Evolutionary conservation across 2,329 filamentous ascomycete genomes (phyloP).

Genomic region (Phoma sp.): DNA sequence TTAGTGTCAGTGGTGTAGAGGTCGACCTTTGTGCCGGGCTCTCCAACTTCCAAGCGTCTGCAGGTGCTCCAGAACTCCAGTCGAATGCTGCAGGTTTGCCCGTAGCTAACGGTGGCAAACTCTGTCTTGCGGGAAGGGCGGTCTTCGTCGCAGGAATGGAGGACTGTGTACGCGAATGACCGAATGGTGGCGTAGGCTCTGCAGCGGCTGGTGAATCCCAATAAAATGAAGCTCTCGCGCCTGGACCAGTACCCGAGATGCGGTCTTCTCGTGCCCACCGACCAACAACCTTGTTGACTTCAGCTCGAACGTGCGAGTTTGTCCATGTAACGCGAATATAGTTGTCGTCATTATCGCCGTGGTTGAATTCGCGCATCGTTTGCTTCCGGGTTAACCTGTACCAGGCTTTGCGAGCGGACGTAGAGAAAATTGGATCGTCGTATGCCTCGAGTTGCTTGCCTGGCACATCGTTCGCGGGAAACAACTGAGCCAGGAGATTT

Average conservation of each 20-base stretch:
- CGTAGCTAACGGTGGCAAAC: slow-evolving; percentile 29
- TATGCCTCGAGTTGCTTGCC: slow-evolving; percentile 26
- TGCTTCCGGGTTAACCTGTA: slow-evolving; percentile 49
- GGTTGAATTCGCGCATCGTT: slow-evolving; percentile 50
- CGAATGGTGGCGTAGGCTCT: slow-evolving; percentile 20
- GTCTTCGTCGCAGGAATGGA: slow-evolving; percentile 26
- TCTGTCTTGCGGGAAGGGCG: slow-evolving; percentile 27
- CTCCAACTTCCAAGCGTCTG: slow-evolving; percentile 31
- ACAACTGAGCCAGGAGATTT: slow-evolving; percentile 36
- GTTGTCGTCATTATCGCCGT: slow-evolving; percentile 42
- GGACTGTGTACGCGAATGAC: slow-evolving; percentile 36
- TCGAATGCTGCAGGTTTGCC: slow-evolving; percentile 40
- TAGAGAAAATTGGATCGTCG: slow-evolving; percentile 44
- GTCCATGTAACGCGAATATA: slow-evolving; percentile 50
- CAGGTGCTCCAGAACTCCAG: slow-evolving; percentile 43
- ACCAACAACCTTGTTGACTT: slow-evolving; percentile 46
- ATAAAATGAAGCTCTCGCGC: slow-evolving; percentile 46
- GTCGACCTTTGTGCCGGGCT: slow-evolving; percentile 20
- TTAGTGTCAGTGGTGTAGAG: slow-evolving; percentile 27
- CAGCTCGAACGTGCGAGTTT: slow-evolving; percentile 40
- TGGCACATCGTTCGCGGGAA: slow-evolving; percentile 21
- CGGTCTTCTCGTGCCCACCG: slow-evolving; percentile 50
- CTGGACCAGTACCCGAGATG: slow-evolving; percentile 45
- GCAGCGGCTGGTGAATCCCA: slow-evolving; percentile 44
- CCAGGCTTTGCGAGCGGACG: slow-evolving; percentile 49